These are phyloP conservation scores for Hirsutella thompsonii DNA, from an alignment of 2,329 filamentous ascomycete genomes.

Conservation along the genomic window DNA sequence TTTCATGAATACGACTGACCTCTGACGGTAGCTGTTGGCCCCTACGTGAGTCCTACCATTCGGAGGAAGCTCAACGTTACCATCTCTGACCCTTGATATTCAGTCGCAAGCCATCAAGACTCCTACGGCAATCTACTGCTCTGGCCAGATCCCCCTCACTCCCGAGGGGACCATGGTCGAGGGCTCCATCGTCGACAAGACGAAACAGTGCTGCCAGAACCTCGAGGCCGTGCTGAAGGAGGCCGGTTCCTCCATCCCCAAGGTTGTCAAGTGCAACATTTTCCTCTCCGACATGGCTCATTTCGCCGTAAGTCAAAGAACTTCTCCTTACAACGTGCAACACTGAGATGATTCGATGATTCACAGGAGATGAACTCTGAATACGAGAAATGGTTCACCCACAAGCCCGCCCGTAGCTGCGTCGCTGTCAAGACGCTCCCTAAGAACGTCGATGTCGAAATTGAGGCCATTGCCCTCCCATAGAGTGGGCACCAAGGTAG, in stretches of 20 bases:
- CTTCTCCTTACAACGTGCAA: not conserved
- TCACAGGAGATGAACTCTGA: slow-evolving; percentile 64
- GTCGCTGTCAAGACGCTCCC: slow-evolving; percentile 83
- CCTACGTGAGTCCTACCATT: slow-evolving; percentile 38
- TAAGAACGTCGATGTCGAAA: slow-evolving; percentile 77
- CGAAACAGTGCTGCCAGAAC: slow-evolving; percentile 55
- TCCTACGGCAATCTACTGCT: slow-evolving; percentile 52
- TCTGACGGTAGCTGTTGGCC: slow-evolving; percentile 38
- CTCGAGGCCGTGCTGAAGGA: slow-evolving; percentile 72
- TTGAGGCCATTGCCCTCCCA: slow-evolving; percentile 72
- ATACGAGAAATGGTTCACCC: slow-evolving; percentile 71
- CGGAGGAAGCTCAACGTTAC: too few relatives aligned
- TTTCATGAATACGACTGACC: not conserved
- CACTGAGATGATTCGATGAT: not conserved
- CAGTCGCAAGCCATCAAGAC: slow-evolving; percentile 58
- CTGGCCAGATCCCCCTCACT: slow-evolving; percentile 59
- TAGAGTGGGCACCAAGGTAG: not conserved
- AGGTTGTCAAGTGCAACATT: slow-evolving; percentile 83
- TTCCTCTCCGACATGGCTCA: slow-evolving; percentile 87
- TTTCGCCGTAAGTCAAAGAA: slow-evolving; percentile 46
- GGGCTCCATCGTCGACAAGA: slow-evolving; percentile 51
- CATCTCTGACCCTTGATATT: not conserved
- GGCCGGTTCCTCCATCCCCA: slow-evolving; percentile 64
- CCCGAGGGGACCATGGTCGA: slow-evolving; percentile 41
- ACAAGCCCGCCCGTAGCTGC: slow-evolving; percentile 80